phyloP scores from a whole-genome alignment of 2,329 filamentous ascomycete genomes.

The Colletotrichum caudatum region DNA sequence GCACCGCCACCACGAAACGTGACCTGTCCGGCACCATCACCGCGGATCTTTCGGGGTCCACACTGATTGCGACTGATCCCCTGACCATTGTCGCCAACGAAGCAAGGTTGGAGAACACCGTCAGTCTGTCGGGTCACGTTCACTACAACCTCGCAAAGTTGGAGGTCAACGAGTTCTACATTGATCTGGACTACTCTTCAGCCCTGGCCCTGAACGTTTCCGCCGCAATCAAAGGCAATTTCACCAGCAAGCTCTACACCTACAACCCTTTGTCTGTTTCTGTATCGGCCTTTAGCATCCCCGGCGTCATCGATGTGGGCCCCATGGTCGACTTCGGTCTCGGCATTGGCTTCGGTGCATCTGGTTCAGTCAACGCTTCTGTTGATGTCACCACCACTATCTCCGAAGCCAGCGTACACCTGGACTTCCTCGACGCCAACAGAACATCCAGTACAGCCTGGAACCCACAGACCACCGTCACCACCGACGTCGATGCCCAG shows the following conservation, averaged over 20 bases:
- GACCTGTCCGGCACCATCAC: conserved; percentile 31
- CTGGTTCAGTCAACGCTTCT: conserved; percentile 49
- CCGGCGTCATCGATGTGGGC: conserved; percentile 55
- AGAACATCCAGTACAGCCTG: conserved; percentile 51
- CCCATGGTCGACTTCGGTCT: conserved; percentile 53
- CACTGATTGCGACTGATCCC: conserved; percentile 43
- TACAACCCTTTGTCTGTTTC: conserved; percentile 52
- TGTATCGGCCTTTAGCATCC: conserved; percentile 53
- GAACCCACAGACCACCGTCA: conserved; percentile 51
- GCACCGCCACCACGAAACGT: conserved; percentile 34
- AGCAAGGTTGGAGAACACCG: conserved; percentile 50
- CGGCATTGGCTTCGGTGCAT: conserved; percentile 52
- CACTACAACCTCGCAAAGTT: conserved; percentile 53
- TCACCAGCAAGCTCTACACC: conserved; percentile 50
- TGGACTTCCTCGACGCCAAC: conserved; percentile 52
- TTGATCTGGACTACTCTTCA: conserved; percentile 56
- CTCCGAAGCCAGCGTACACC: conserved; percentile 52
- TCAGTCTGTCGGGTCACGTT: conserved; percentile 56
- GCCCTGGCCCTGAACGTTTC: conserved; percentile 49
- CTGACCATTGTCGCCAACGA: conserved; percentile 52
- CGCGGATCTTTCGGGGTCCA: conserved; percentile 32
- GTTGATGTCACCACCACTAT: conserved; percentile 50
- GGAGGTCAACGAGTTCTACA: conserved; percentile 52
- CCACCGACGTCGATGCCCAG: conserved; percentile 49
- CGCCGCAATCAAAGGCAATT: conserved; percentile 50